Conservation (phyloP, 208 protist genomes). For the Angomonas desouzai region DNA sequence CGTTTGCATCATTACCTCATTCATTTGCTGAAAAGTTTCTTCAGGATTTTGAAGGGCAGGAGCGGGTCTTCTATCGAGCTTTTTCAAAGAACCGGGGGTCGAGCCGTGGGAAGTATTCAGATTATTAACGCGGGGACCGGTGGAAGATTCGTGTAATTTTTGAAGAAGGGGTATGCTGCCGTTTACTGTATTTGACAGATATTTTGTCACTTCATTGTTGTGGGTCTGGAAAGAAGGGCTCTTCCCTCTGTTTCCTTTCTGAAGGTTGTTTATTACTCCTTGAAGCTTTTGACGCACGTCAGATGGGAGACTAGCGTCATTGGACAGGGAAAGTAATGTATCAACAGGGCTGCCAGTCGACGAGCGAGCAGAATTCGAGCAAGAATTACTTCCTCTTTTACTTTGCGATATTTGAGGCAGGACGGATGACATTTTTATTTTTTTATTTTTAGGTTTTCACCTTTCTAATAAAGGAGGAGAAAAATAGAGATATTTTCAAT, state of each 20-base stretch:
- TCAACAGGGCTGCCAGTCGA: background rate
- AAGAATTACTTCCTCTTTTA: slow-evolving; percentile 4
- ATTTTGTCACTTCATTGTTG: background rate
- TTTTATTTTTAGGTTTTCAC: too few relatives aligned
- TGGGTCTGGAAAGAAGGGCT: background rate
- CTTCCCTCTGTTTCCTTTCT: background rate
- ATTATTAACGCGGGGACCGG: background rate
- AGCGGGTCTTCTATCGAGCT: slow-evolving; percentile 12
- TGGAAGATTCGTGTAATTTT: background rate
- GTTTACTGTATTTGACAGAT: background rate
- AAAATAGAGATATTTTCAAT: background rate
- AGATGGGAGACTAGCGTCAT: slow-evolving; percentile 5
- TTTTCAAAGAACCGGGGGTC: slow-evolving; percentile 4
- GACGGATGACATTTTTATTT: slow-evolving; percentile 8
- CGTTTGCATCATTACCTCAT: slow-evolving; percentile 57
- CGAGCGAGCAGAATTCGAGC: background rate
- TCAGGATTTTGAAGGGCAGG: slow-evolving; percentile 59
- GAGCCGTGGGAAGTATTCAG: background rate
- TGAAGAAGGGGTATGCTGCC: slow-evolving; percentile 1
- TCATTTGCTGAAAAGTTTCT: slow-evolving; percentile 70
- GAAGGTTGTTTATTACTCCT: background rate
- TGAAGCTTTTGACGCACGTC: slow-evolving; percentile 2
- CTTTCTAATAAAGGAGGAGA: too few relatives aligned
- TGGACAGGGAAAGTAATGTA: background rate
- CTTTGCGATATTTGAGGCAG: background rate